Evolutionary conservation across 495 filamentous ascomycete genomes (phyloP).

Genomic region (Neurospora tetraspora): DNA sequence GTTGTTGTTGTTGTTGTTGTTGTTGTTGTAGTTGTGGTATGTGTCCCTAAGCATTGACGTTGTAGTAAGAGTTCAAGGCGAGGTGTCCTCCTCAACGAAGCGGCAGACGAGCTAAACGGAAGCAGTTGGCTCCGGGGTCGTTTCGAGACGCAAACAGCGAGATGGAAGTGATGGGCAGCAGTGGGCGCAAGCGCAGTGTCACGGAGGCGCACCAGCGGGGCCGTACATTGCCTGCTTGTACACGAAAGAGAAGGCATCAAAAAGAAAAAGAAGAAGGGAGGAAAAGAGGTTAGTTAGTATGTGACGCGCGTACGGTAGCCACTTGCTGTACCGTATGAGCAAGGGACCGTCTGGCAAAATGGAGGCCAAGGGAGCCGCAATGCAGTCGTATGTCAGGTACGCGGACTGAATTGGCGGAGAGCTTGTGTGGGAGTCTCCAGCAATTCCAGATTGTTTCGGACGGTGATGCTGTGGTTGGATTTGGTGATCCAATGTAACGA

Average conservation of each 20-base stretch:
- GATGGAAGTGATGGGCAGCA: constrained; percentile 10
- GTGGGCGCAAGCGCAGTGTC: constrained; percentile 14
- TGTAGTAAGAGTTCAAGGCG: constrained; percentile 2
- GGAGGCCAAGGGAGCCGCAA: not conserved
- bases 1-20: not conserved
- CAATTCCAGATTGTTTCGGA: not conserved
- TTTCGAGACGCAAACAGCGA: constrained; percentile 3
- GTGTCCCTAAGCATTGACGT: not conserved
- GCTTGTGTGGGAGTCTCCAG: not conserved
- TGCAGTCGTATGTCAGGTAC: not conserved
- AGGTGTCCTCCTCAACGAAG: constrained; percentile 8
- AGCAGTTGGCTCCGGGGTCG: constrained; percentile 8
- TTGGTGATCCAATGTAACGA: not conserved
- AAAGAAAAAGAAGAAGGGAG: not conserved
- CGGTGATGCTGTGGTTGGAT: not conserved
- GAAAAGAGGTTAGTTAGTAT: not conserved
- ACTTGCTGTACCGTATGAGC: not conserved
- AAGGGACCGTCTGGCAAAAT: not conserved
- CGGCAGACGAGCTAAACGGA: constrained; percentile 14
- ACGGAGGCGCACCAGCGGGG: constrained; percentile 23
- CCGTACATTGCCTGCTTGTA: constrained; percentile 9
- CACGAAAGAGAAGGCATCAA: constrained; percentile 11
- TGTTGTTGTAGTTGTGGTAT: not conserved
- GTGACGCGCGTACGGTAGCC: not conserved
- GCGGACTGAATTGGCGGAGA: too few relatives aligned